Evolutionary conservation across 208 protist genomes (phyloP).

Genomic region (Leishmania guyanensis): DNA sequence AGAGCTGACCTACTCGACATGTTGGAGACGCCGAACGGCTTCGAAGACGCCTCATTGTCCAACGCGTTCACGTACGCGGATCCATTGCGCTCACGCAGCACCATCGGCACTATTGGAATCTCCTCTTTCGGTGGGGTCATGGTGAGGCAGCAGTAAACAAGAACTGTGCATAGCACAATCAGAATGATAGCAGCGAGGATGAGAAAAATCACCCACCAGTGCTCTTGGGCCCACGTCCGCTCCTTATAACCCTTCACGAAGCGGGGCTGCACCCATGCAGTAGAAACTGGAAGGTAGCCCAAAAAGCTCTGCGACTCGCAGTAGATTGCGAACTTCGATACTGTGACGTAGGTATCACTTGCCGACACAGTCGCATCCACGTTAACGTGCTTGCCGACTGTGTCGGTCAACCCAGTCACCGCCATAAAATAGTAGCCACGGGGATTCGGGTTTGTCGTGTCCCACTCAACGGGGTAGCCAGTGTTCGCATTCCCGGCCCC

Average conservation of each 20-base stretch:
- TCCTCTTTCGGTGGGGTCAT: slow-evolving; percentile 22
- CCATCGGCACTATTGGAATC: slow-evolving; percentile 43
- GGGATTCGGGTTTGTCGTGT: slow-evolving; percentile 1
- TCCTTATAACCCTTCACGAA: slow-evolving; percentile 58
- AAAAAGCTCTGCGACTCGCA: slow-evolving; percentile 47
- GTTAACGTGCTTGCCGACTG: slow-evolving; percentile 2
- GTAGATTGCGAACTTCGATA: slow-evolving; percentile 19
- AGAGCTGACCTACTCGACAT: not conserved
- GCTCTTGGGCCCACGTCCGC: slow-evolving; percentile 49
- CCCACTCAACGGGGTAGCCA: slow-evolving; percentile 10
- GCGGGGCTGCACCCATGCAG: slow-evolving; percentile 30
- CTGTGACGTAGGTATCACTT: slow-evolving; percentile 3
- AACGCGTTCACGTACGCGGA: slow-evolving; percentile 23
- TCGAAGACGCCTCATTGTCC: slow-evolving; percentile 13
- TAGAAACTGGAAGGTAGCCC: slow-evolving; percentile 8
- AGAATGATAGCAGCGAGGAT: slow-evolving; percentile 37
- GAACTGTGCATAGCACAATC: slow-evolving; percentile 30
- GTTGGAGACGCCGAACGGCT: not conserved
- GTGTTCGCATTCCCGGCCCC: not conserved
- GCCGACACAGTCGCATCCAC: slow-evolving; percentile 13
- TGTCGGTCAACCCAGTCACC: not conserved
- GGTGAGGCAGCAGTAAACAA: slow-evolving; percentile 54
- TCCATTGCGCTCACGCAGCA: slow-evolving; percentile 54
- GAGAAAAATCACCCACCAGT: slow-evolving; percentile 62
- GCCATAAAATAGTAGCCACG: slow-evolving; percentile 14